Evolutionary conservation across 1,284 basidiomycete species (phyloP).

Genomic region (Ganoderma lingzhi): DNA sequence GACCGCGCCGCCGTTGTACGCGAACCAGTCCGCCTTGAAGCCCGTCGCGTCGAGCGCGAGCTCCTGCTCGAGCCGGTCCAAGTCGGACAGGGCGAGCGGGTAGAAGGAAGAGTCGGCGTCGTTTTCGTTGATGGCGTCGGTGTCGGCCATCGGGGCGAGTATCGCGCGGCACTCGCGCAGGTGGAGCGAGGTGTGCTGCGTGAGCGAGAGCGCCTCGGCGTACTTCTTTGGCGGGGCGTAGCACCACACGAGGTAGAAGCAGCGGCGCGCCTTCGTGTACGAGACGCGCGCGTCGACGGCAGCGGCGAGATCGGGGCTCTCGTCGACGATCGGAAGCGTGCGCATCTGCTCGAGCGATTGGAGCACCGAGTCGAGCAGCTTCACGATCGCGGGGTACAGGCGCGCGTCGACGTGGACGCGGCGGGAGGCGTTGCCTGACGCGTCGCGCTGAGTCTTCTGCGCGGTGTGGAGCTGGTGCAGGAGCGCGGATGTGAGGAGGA

Average conservation of each 20-base stretch:
- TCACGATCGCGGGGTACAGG: constrained; percentile 85
- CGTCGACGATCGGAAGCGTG: constrained; percentile 85
- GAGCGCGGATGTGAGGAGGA: constrained; percentile 79
- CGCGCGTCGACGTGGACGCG: constrained; percentile 67
- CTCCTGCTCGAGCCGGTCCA: constrained; percentile 60
- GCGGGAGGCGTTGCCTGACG: constrained; percentile 47
- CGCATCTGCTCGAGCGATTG: constrained; percentile 88
- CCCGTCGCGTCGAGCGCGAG: constrained; percentile 58
- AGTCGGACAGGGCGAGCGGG: constrained; percentile 52
- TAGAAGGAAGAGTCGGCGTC: constrained; percentile 56
- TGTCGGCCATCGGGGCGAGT: constrained; percentile 47
- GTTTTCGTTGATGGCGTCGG: constrained; percentile 54
- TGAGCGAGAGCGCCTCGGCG: constrained; percentile 73
- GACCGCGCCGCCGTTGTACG: constrained; percentile 70
- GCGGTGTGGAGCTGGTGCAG: constrained; percentile 49
- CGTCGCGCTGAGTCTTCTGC: constrained; percentile 33
- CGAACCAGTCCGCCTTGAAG: constrained; percentile 84
- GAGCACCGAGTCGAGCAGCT: constrained; percentile 85
- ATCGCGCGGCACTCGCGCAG: constrained; percentile 70
- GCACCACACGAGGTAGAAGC: constrained; percentile 74
- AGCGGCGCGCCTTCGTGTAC: constrained; percentile 79
- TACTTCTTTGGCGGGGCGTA: constrained; percentile 76
- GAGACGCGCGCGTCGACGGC: constrained; percentile 80
- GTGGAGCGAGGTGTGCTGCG: constrained; percentile 74
- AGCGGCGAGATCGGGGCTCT: constrained; percentile 81